Base-by-base conservation (phyloP, 1,139 yeast species). In the Pichia sp. region DNA sequence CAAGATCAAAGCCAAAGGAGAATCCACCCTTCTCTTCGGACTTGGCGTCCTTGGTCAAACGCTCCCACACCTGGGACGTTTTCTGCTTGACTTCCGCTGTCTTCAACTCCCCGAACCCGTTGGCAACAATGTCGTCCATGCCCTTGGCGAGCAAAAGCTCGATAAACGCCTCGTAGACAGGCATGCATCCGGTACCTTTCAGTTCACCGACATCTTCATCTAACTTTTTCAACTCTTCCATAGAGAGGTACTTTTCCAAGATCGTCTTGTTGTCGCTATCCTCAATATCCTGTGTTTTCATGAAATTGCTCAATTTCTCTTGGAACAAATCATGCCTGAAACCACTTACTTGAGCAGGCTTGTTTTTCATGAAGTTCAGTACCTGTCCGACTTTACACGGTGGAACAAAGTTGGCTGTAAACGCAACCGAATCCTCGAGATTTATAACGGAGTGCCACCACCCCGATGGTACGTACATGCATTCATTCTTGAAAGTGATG, bases 381-480 rank as follows among this genome's bases (percentile, higher is more conserved):
- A 84, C 95, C 45, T 77, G 74, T 23, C 80, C 75, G 31, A 87
- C 72, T 53, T 81, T 80, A 42, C 80, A 75, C 44, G 67, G 67
- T 0, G 97, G 95, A 5, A 89, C 93, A 69, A 90, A 90, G 67
- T 90, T 90, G 61, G 89, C 95, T 0, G 97, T 90, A 63, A 90
- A 71, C 0, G 96, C 92, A 45, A 87, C 85, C 16, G 85, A 77
- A 64, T 87, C 92, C 58, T 86, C 90, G 30, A 90, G 67, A 64
- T 90, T 90, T 29, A 90, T 87, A 30, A 90, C 97, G 45, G 84
- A 75, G 72, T 90, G 97, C 97, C 97, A 90, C 97, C 97, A 90
- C 1, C 96, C 95, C 23, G 92, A 78, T 2, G 97, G 97, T 5
- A 90, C 97, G 66, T 87, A 82, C 78, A 90, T 80, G 61, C 90